Percentiles rank a stretch among this genome's conserved stretches.
phyloP scores from a whole-genome alignment of 2,329 filamentous ascomycete genomes.

The Coccinonectria pachysandricola region DNA sequence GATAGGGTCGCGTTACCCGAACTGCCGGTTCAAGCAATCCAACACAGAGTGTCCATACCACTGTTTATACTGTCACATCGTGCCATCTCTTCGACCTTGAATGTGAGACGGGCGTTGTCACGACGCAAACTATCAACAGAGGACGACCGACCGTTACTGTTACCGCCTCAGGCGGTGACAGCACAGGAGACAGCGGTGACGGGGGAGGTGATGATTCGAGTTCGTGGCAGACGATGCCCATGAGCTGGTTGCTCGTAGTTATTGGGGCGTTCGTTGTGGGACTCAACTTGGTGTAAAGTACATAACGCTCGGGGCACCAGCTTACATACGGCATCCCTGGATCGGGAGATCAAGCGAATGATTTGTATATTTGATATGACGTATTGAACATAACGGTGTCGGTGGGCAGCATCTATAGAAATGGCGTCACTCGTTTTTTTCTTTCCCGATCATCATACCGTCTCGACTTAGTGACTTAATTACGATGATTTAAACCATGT shows the following conservation, averaged over 20 bases:
- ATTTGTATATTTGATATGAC: too few relatives aligned
- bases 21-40: constrained; percentile 6
- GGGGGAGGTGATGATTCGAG: too few relatives aligned
- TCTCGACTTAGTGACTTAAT: too few relatives aligned
- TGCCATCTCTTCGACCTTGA: constrained; percentile 14
- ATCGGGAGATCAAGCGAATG: too few relatives aligned
- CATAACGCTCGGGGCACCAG: too few relatives aligned
- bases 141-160: constrained; percentile 11
- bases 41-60: constrained; percentile 15
- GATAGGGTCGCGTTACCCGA: constrained; percentile 3
- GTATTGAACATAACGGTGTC: too few relatives aligned
- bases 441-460: too few relatives aligned
- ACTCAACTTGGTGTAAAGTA: constrained; percentile 17
- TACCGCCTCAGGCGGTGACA: constrained; percentile 10
- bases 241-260: constrained; percentile 11
- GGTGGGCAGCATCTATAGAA: too few relatives aligned
- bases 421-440: too few relatives aligned
- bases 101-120: constrained; percentile 17
- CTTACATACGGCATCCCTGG: too few relatives aligned
- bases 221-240: constrained; percentile 7
- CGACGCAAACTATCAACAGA: constrained; percentile 15
- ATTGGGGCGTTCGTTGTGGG: constrained; percentile 14
- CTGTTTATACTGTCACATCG: constrained; percentile 19
- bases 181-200: constrained; percentile 5
- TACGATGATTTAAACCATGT: too few relatives aligned